Evolutionary conservation across 2,329 filamentous ascomycete species (phyloP), one percentile per base, ranked within the genome.

Genomic region (Graphilbum ipis-grandicollis): DNA sequence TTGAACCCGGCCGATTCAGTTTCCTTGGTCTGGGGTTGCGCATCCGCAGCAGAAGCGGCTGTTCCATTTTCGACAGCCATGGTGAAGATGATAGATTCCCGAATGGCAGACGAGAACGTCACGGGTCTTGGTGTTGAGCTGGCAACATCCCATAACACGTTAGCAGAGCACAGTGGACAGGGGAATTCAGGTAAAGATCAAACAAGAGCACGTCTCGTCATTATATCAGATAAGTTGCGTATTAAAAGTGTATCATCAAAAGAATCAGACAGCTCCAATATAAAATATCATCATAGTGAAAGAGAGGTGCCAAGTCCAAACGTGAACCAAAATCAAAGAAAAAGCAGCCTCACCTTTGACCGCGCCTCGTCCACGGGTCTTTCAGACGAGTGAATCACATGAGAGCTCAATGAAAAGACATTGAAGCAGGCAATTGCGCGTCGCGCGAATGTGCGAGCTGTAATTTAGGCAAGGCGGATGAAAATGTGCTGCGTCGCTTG

Each of bases 261-360:
- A 55, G 55, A 52, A 58, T 72, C 69, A 71, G 75, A 79, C 72
- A 79, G 75, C 75, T 79, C 75, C 75, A 79, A 79, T 78, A 65
- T 54, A 50, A 52, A 39, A 52, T 43, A 28, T 75, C 71, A 75
- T 75, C 71, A 53, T 46, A 21, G 15, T 28, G 26, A 28, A 7
- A 28, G n/a, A 28, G 26, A 28, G 26, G 14, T 7, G 8, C 9
- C n/a, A n/a, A n/a, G n/a, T n/a, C n/a, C n/a, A 23, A 5, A 23
- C 21, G 26, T 28, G 26, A 7, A 13, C 14, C 26, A 28, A n/a
- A n/a, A n/a, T n/a, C n/a, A n/a, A n/a, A n/a, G n/a, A n/a, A n/a
- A n/a, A n/a, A n/a, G n/a, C n/a, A n/a, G n/a, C 14, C 26, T 28
- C 26, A 28, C 26, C 26, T 28, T 28, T 5, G 26, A 13, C 9